These are phyloP conservation scores for Plasmodium gonderi DNA, from an alignment of 169 alveolate genomes.

Conservation along the genomic window DNA sequence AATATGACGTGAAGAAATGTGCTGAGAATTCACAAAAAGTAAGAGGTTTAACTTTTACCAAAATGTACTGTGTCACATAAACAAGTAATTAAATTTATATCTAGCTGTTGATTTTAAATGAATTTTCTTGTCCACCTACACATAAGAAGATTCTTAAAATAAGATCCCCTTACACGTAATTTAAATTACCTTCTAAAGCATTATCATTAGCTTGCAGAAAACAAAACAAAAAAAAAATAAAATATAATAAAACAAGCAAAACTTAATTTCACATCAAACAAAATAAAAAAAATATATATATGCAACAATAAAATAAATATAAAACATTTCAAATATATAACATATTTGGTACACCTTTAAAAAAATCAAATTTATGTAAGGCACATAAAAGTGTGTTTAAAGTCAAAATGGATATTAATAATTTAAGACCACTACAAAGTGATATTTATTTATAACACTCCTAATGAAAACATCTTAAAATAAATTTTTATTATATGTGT, in stretches of 20 bases:
- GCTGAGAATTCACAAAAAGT: neutral
- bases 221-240: neutral
- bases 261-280: neutral
- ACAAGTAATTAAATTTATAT: neutral
- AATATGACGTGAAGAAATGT: neutral
- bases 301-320: neutral
- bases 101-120: neutral
- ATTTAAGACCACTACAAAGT: neutral
- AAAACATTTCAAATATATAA: neutral
- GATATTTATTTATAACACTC: neutral
- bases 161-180: neutral
- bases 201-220: neutral
- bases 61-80: neutral
- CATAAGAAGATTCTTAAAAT: neutral
- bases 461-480: neutral
- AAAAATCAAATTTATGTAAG: neutral
- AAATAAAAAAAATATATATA: neutral
- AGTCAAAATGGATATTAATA: neutral
- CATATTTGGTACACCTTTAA: neutral
- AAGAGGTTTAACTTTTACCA: neutral
- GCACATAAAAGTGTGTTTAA: neutral
- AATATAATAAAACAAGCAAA: neutral
- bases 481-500: neutral
- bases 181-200: neutral
- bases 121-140: neutral